A percentile compares a stretch with the other conserved stretches of the same genome.
These are phyloP conservation scores for Escovopsis sp. DNA, from an alignment of 2,329 filamentous ascomycete species.

Conservation along the genomic window DNA sequence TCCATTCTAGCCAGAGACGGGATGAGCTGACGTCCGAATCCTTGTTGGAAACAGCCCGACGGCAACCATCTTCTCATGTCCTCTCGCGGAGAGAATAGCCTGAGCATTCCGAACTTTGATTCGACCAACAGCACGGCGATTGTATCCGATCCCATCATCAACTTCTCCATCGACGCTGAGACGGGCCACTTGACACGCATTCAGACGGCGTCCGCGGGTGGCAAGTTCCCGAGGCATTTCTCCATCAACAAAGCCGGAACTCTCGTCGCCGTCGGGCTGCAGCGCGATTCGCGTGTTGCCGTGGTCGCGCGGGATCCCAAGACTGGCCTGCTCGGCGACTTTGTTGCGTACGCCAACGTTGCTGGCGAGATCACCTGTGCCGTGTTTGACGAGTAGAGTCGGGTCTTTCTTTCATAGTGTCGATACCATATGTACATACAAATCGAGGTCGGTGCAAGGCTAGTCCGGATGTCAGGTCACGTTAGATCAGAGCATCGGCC, in stretches of 20 bases:
- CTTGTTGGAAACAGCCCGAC: constrained; percentile 32
- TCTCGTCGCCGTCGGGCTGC: constrained; percentile 50
- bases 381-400: constrained; percentile 29
- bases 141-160: constrained; percentile 49
- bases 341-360: constrained; percentile 28
- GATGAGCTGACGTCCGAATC: no score
- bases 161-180: constrained; percentile 37
- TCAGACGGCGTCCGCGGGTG: constrained; percentile 48
- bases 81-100: constrained; percentile 47
- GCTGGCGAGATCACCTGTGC: constrained; percentile 31
- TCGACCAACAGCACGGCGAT: constrained; percentile 27
- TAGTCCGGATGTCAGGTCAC: no score
- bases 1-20: no score
- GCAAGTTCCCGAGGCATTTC: constrained; percentile 52
- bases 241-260: constrained; percentile 49
- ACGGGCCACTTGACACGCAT: constrained; percentile 42
- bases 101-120: constrained; percentile 32
- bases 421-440: neutral
- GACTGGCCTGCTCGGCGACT: constrained; percentile 41
- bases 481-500: neutral
- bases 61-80: constrained; percentile 50
- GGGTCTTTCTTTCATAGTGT: neutral
- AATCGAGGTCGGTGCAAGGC: no score
- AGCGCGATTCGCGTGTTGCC: constrained; percentile 44
- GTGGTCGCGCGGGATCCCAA: constrained; percentile 44